Evolutionary conservation across 179 eudicot genomes (phyloP), one percentile per base, ranked within the genome.

Genomic region (Spergularia azorica): DNA sequence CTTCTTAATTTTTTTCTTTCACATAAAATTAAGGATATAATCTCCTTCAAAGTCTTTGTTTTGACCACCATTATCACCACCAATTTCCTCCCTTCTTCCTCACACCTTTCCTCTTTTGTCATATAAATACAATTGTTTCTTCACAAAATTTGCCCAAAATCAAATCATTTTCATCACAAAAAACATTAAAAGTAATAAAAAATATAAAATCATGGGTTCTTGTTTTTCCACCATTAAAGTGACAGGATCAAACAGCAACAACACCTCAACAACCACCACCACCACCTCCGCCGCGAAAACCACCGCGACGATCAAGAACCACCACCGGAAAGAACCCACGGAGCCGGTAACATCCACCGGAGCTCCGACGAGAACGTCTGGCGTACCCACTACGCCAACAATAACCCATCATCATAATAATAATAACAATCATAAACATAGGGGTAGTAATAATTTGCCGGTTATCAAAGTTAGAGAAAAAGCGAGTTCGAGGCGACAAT

Each of bases 211-310:
- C 20, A 95, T 95, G 99, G 99, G 99, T 74, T 57, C 77, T 60
- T 95, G 97, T 83, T 85, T 93, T 9, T 95, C 99, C 0, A 83
- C 88, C 71, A 73, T 74, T 48, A 91, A 88, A 83, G 88, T 93
- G 2, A 84, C 83, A 72, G 97, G 99, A 50, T 85, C 98, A 57
- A 91, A 86, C 79, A 92, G 95, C 91, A 89, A 74, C 76, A 76
- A 80, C 60, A 81, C 88, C 32, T 26, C 32, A 26, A 26, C 32
- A 1, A 26, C 32, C 32, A 26, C 32, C 32, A 26, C 32, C 18
- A 5, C 87, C 52, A 73, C 80, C 80, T n/a, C 77, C 59, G 62
- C 81, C 67, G 62, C 76, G 0, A 17, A 52, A 41, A 36, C 73
- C 17, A 38, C 72, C 43, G 26, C 17, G 15, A 46, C 46, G n/a